Base-by-base conservation (phyloP, 2,329 filamentous ascomycete genomes). In the Fusarium mundagurra region DNA sequence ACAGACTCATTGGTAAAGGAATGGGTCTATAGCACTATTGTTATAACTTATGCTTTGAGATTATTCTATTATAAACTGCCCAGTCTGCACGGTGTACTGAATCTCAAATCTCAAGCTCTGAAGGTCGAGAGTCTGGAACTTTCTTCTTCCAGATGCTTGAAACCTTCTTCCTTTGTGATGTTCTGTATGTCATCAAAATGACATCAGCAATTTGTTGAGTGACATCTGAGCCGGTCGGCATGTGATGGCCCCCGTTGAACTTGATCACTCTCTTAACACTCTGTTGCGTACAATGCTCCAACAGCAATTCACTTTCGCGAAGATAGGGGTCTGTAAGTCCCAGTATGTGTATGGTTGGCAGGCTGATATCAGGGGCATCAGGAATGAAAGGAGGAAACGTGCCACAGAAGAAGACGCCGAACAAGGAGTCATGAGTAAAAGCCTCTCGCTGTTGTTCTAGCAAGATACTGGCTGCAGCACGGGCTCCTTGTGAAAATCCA, bases 401-500 rank as follows among this genome's bases (percentile, higher is more conserved):
- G 13, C 61, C 61, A 22, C 61, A 64, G 22, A 64, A 34, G 34
- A 64, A 64, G 7, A 64, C 61, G 10, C 53, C 61, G n/a, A 64
- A 64, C 18, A 64, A 33, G 2, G n/a, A 12, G 13, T 64, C 34
- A 13, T 48, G 61, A 16, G 61, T 48, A 33, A 64, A 64, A 3
- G 53, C 41, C 9, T 48, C 41, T 11, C 39, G 41, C 17, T 64
- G 53, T 4, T 64, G 61, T 27, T 64, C 53, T 9, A 64, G 34
- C 13, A 64, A 31, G 13, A 64, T 59, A n/a, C 61, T 64, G 1
- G 61, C 43, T 14, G 61, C n/a, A 5, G 61, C 61, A 27, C 61
- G 61, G 8, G 61, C 61, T 24, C 61, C 61, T 27, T 63, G 61
- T 14, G 61, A 63, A 14, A 63, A 63, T 0, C 61, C 61, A 27